Conservation (phyloP, 73 alveolate species). For the Paraurostyla sp. region DNA sequence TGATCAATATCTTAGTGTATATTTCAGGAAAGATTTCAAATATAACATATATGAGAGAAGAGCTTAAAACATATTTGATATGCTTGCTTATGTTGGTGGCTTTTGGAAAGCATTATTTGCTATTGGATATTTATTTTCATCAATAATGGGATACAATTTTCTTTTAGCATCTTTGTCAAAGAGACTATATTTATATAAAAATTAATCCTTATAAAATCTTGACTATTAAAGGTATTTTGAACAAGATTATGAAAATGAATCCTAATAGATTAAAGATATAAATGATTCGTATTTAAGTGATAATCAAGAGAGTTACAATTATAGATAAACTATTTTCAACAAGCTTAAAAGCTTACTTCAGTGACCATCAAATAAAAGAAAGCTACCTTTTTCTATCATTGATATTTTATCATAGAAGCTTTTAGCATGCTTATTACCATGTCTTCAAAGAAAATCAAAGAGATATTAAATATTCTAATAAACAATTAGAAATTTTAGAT, state of each 20-base stretch:
- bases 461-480: background rate
- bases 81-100: slow-evolving; percentile 24
- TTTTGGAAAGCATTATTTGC: slow-evolving; percentile 42
- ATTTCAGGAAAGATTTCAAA: slow-evolving; percentile 6
- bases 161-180: background rate
- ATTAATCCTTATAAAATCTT: background rate
- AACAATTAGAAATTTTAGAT: background rate
- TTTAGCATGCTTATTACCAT: background rate
- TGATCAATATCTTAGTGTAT: slow-evolving; percentile 1
- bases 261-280: background rate
- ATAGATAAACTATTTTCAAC: background rate
- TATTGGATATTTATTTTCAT: background rate
- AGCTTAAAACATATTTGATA: background rate
- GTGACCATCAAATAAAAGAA: background rate
- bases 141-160: background rate
- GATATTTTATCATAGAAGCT: background rate
- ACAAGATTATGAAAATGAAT: background rate
- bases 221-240: background rate
- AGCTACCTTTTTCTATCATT: background rate
- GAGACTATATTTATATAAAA: background rate
- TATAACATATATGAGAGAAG: background rate
- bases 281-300: background rate
- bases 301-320: too few relatives aligned
- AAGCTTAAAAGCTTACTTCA: background rate
- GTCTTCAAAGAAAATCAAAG: background rate